These are phyloP conservation scores for Colletotrichum cordylinicola DNA, from an alignment of 2,329 filamentous ascomycete genomes.

Conservation along the genomic window DNA sequence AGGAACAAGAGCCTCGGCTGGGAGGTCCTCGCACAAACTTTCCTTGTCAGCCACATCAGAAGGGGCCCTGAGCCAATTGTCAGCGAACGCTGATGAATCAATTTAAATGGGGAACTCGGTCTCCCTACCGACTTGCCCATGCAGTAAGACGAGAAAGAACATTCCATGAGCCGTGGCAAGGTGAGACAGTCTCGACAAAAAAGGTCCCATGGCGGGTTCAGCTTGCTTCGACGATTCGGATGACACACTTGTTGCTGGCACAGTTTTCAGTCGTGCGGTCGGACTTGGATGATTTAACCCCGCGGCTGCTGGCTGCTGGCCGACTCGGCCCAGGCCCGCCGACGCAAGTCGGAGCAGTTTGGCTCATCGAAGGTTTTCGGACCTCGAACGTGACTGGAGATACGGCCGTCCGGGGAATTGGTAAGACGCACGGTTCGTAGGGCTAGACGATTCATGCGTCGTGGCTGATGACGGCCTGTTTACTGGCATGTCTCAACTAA, in stretches of 20 bases:
- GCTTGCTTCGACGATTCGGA: neutral
- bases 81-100: neutral
- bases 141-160: neutral
- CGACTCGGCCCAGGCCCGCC: neutral
- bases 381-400: neutral
- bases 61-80: neutral
- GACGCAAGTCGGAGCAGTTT: neutral
- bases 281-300: neutral
- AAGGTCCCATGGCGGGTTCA: neutral
- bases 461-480: constrained; percentile 1
- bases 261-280: neutral
- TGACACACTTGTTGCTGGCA: neutral
- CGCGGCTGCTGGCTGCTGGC: neutral
- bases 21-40: neutral
- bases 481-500: constrained; percentile 18
- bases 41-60: neutral
- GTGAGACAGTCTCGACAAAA: neutral
- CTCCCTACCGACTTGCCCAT: neutral
- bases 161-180: neutral
- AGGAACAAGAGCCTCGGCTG: neutral
- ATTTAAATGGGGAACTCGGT: neutral
- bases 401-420: neutral
- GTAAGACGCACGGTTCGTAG: constrained; percentile 14
- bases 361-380: neutral
- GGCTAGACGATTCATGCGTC: neutral